Evolutionary conservation across 495 filamentous ascomycete species (phyloP), one percentile per base, ranked within the genome.

Genomic region (Neurospora intermedia): DNA sequence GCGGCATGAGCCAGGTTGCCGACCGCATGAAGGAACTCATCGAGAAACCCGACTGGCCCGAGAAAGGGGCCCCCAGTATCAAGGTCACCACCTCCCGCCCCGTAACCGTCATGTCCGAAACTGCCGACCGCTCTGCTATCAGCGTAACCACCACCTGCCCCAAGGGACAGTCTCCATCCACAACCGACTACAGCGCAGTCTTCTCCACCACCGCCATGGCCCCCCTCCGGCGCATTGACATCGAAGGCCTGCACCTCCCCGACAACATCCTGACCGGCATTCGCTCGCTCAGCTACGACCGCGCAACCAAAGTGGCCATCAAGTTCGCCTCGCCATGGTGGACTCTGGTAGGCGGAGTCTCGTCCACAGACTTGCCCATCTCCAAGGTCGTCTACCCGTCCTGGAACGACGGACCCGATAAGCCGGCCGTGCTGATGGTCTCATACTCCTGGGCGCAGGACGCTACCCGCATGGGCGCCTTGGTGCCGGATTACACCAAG

Each of bases 401-500:
- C 10, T 85, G 82, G 74, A 80, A 80, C 69, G 69, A 82, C 72
- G 27, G 78, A 13, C 76, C 77, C 45, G 38, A 71, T 10, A 70
- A 78, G 27, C 74, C 80, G 6, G 81, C 77, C 20, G 82, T 84
- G 9, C 78, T 87, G 10, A 78, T 87, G 16, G 77, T 75, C 48
- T 81, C 80, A 0, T 86, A 85, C 72, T 81, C 82, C n/a, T 84
- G 82, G 82, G 72, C 73, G 9, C 80, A 82, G 54, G 85, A 87
- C 74, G 82, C 82, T 3, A 43, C 69, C 18, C 82, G 83, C 69
- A 75, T 85, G 20, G 83, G 78, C 66, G 69, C 82, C 0, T 70
- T 83, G 18, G 78, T 83, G 23, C 42, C 71, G 3, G 69, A 69
- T 38, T 48, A 71, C 41, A 59, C 83, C 20, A 62, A 62, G 38